A percentile compares a stretch with the other conserved stretches of the same genome.
These are phyloP conservation scores for Heterobasidion irregulare DNA, from an alignment of 1,284 basidiomycete species.

Conservation along the genomic window DNA sequence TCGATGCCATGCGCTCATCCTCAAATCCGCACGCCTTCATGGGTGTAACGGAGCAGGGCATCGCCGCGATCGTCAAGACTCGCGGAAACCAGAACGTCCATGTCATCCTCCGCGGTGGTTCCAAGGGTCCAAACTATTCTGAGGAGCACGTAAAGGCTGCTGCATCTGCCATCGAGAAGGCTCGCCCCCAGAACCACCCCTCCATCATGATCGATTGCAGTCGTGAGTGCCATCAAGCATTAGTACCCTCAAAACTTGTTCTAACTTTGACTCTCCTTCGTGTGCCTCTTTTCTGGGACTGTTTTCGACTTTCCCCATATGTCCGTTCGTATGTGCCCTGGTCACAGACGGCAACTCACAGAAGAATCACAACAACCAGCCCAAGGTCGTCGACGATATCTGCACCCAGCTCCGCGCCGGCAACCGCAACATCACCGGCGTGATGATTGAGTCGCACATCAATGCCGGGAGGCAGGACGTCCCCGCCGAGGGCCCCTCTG, in stretches of 20 bases:
- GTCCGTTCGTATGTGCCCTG: neutral
- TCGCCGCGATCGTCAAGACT: slow-evolving; percentile 95
- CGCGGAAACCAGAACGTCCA: slow-evolving; percentile 89
- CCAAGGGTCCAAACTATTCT: slow-evolving; percentile 81
- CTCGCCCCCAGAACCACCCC: slow-evolving; percentile 50
- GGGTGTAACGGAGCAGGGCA: slow-evolving; percentile 92
- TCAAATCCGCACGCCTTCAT: slow-evolving; percentile 95
- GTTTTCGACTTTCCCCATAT: neutral
- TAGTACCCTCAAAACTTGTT: too few relatives aligned
- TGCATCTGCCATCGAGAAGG: slow-evolving; percentile 62
- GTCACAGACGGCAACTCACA: slow-evolving; percentile 78
- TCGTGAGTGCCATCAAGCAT: slow-evolving; percentile 36
- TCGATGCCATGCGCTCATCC: slow-evolving; percentile 94
- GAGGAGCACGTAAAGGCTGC: slow-evolving; percentile 72
- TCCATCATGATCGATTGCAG: slow-evolving; percentile 84
- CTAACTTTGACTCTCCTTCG: neutral
- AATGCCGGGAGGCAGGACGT: slow-evolving; percentile 84
- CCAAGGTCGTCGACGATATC: slow-evolving; percentile 71
- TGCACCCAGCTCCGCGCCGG: slow-evolving; percentile 76
- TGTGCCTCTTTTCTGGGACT: neutral
- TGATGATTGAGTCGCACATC: slow-evolving; percentile 96
- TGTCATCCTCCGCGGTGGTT: slow-evolving; percentile 89
- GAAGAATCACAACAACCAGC: slow-evolving; percentile 90
- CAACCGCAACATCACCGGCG: slow-evolving; percentile 79
- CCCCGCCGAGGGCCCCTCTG: slow-evolving; percentile 47